These are phyloP conservation scores for Gossypium trilobum DNA, from an alignment of 441 rosid species.

Conservation along the genomic window DNA sequence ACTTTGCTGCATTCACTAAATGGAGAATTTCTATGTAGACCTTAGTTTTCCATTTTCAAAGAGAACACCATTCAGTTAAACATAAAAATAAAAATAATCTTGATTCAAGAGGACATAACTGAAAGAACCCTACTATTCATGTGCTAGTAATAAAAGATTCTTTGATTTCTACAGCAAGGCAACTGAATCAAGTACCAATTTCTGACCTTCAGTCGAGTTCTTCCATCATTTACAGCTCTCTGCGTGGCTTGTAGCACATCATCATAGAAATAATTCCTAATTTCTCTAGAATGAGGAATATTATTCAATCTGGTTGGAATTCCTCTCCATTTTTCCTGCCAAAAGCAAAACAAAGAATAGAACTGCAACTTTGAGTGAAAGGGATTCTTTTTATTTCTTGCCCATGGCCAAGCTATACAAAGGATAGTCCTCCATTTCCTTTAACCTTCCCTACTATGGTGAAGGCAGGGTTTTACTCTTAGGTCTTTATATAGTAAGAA, in stretches of 20 bases:
- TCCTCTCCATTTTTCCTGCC: conserved; percentile 81
- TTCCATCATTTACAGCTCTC: conserved; percentile 66
- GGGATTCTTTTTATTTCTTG: neutral
- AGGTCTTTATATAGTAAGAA: neutral
- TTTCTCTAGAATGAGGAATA: conserved; percentile 89
- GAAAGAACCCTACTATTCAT: neutral
- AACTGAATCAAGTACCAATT: neutral
- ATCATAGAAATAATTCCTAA: conserved; percentile 75
- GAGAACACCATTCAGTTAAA: neutral
- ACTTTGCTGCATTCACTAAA: neutral
- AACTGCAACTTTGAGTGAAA: neutral
- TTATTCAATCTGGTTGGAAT: conserved; percentile 86
- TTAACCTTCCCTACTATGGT: neutral
- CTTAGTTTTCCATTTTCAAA: neutral
- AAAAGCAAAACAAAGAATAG: conserved; percentile 27
- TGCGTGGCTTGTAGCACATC: conserved; percentile 75
- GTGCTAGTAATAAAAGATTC: neutral
- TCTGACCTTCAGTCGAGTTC: conserved; percentile 63
- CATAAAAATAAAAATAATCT: neutral
- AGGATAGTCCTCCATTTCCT: neutral
- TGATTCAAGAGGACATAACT: neutral
- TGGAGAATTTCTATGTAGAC: neutral
- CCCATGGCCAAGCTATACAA: neutral
- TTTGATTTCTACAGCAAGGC: neutral
- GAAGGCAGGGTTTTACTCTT: neutral